Evolutionary conservation across 768 basidiomycete species (phyloP).

Genomic region (Pholiota microspora): DNA sequence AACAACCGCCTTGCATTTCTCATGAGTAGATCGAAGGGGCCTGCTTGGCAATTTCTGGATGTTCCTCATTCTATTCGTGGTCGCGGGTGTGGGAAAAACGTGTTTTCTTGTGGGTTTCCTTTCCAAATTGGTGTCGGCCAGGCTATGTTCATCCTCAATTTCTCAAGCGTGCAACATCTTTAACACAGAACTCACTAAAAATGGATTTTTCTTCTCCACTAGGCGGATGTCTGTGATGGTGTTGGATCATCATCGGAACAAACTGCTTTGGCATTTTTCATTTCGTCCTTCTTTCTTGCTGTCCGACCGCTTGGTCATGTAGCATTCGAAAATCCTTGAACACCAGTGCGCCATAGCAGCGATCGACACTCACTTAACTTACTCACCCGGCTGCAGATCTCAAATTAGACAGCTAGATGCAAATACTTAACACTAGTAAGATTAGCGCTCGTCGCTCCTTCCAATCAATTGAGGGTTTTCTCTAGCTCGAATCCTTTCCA

Average conservation of each 20-base stretch:
- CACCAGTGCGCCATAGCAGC: neutral
- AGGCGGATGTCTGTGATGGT: neutral
- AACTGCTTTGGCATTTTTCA: neutral
- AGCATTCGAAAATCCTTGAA: neutral
- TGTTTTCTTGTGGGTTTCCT: slow-evolving; percentile 1
- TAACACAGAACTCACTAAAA: neutral
- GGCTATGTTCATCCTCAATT: slow-evolving; percentile 1
- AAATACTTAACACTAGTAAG: too few species aligned
- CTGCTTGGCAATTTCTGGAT: slow-evolving; percentile 11
- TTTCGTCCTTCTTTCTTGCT: neutral
- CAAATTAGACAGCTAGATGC: too few species aligned
- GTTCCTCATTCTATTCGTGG: slow-evolving; percentile 12
- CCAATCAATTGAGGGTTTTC: too few species aligned
- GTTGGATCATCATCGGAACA: slow-evolving; percentile 5
- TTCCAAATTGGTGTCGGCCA: slow-evolving; percentile 4
- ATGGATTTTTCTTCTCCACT: slow-evolving; percentile 7
- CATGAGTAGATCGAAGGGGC: neutral
- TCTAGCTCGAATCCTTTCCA: neutral
- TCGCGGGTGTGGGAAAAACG: slow-evolving; percentile 3
- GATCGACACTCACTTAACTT: neutral
- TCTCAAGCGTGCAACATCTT: slow-evolving; percentile 8
- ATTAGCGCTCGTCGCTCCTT: too few species aligned
- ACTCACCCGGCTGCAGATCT: neutral
- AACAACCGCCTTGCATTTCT: slow-evolving; percentile 3
- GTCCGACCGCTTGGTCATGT: neutral